Percentiles rank a stretch among this genome's conserved stretches.
Conservation (phyloP, 2,329 filamentous ascomycete species). For the Ilyonectria destructans region DNA sequence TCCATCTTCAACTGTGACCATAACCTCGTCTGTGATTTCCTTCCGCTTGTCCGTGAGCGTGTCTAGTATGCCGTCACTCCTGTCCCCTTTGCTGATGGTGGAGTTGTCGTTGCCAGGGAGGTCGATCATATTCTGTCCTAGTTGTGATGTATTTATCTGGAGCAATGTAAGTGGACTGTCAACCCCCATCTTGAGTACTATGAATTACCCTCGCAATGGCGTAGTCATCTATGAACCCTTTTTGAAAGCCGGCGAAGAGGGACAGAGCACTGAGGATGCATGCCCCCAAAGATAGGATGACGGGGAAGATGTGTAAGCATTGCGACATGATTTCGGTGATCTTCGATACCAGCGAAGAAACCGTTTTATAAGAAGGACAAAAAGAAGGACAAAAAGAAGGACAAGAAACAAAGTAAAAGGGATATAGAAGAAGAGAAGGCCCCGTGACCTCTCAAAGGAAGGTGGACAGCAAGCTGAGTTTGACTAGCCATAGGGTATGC, state of each 20-base stretch:
- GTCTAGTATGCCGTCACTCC: not conserved
- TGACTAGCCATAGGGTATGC: not conserved
- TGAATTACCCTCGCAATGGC: slow-evolving; percentile 10
- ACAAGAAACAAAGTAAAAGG: not conserved
- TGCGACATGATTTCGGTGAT: slow-evolving; percentile 17
- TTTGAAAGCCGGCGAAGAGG: slow-evolving; percentile 18
- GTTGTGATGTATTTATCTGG: slow-evolving; percentile 10
- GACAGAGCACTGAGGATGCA: slow-evolving; percentile 9
- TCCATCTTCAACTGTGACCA: slow-evolving; percentile 5
- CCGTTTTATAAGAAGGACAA: no score
- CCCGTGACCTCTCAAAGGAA: not conserved
- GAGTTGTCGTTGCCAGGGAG: slow-evolving; percentile 5
- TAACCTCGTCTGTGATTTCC: slow-evolving; percentile 13
- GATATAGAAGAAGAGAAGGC: not conserved
- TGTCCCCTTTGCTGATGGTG: slow-evolving; percentile 6
- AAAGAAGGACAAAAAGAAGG: not conserved
- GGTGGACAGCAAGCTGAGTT: no score
- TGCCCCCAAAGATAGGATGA: slow-evolving; percentile 19
- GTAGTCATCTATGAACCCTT: slow-evolving; percentile 21
- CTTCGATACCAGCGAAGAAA: slow-evolving; percentile 18
- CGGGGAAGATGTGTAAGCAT: slow-evolving; percentile 18
- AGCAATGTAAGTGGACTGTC: not conserved
- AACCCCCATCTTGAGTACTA: not conserved
- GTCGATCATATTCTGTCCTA: slow-evolving; percentile 17
- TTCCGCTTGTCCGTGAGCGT: slow-evolving; percentile 7